Evolutionary conservation across 257 asterid species (phyloP).

Genomic region (Solanum bukasovii): DNA sequence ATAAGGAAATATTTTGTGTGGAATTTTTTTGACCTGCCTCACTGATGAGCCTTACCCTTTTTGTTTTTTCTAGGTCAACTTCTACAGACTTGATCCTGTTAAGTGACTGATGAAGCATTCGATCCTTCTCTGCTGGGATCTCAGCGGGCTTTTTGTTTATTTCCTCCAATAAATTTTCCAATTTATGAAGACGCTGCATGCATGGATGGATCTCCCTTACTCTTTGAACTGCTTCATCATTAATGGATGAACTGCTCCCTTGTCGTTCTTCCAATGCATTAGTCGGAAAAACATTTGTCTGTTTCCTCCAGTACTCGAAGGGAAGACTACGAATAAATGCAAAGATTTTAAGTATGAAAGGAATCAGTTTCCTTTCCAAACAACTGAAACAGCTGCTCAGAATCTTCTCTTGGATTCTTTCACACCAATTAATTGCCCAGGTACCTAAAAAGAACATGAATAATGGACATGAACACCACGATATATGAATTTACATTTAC

Average conservation of each 20-base stretch:
- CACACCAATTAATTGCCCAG: not conserved
- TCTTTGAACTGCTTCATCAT: constrained; percentile 16
- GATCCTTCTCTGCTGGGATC: constrained; percentile 82
- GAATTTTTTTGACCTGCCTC: not conserved
- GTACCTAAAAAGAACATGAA: not conserved
- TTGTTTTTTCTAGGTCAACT: constrained; percentile 75
- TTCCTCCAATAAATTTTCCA: constrained; percentile 69
- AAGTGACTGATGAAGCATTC: constrained; percentile 68
- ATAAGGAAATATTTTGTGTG: not conserved
- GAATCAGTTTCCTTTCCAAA: constrained; percentile 36
- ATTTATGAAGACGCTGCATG: constrained; percentile 62
- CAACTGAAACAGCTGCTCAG: constrained; percentile 43
- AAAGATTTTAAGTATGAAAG: constrained; percentile 27
- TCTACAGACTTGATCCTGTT: constrained; percentile 82
- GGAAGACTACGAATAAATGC: constrained; percentile 27
- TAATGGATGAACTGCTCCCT: constrained; percentile 9
- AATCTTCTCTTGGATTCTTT: constrained; percentile 35
- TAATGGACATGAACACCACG: not conserved
- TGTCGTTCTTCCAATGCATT: constrained; percentile 23
- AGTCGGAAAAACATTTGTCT: constrained; percentile 25
- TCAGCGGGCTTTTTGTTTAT: constrained; percentile 63
- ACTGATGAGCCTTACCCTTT: constrained; percentile 42
- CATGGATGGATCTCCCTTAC: constrained; percentile 48
- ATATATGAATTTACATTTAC: not conserved
- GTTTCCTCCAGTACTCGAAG: constrained; percentile 45